These are phyloP conservation scores for Ambrosiella beaveri DNA, from an alignment of 2,329 filamentous ascomycete species.

Conservation along the genomic window DNA sequence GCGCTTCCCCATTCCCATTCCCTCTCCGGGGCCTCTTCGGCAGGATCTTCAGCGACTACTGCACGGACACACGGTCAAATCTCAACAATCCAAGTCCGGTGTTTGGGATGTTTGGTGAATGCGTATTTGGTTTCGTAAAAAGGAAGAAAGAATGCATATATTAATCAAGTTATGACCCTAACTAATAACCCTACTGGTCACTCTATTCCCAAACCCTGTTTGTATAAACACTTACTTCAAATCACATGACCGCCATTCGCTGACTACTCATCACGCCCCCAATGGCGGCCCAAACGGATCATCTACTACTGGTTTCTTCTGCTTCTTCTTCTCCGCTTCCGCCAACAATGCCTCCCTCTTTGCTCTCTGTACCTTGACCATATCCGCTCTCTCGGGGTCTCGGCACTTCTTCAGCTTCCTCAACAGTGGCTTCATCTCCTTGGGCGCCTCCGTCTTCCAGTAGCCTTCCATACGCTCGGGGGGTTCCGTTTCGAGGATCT, in stretches of 20 bases:
- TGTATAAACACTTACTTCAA: no score
- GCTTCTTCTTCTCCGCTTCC: constrained; percentile 24
- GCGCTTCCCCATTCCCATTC: no score
- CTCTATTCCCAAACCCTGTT: no score
- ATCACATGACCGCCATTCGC: neutral
- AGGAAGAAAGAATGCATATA: no score
- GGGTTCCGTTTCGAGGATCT: constrained; percentile 38
- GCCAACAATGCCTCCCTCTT: constrained; percentile 37
- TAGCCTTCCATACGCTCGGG: constrained; percentile 37
- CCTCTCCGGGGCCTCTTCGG: no score
- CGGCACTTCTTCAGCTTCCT: constrained; percentile 57
- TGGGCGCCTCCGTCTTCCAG: constrained; percentile 33
- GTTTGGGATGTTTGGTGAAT: no score
- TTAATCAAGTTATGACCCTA: no score
- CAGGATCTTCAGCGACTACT: no score
- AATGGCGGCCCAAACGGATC: constrained; percentile 32
- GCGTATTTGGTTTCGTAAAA: no score
- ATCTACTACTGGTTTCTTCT: constrained; percentile 22
- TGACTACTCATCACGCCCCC: neutral
- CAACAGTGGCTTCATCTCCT: constrained; percentile 39
- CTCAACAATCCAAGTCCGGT: no score
- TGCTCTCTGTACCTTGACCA: constrained; percentile 50
- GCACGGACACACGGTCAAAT: no score
- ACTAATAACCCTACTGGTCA: no score
- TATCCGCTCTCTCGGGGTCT: constrained; percentile 56